Base-by-base conservation (phyloP, 805 yeast species). In the Osmozyma mogii region DNA sequence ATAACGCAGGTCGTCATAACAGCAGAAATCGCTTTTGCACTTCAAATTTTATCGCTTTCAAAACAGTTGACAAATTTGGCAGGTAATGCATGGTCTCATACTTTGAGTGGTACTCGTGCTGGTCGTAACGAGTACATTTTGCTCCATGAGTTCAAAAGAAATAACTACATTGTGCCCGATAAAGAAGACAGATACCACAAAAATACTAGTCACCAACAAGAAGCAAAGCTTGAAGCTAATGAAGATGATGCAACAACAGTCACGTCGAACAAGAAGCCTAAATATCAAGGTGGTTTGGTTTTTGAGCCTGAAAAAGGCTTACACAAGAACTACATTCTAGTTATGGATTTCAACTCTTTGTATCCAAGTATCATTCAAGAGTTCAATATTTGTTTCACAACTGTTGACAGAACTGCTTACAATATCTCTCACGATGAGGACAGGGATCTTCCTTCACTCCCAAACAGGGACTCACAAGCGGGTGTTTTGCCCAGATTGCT, bases 341-440 rank as follows among this genome's bases (percentile, higher is more conserved):
- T 92, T 14, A 88, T 92, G 97, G 98, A 92, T 61, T 92, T 92
- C 78, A 92, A 92, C 60, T 85, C 96, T 28, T 70, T 92, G 61
- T 92, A 92, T 51, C 98, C 98, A 7, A 84, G 95, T 38, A 89
- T 92, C 49, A 92, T 92, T 44, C 98, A 92, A 59, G 98, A 92
- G 56, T 92, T 72, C 56, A 92, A 92, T 52, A 92, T 92, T 42
- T 92, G 98, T 63, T 92, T 92, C 62, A 88, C 97, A 2, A 92
- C 98, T 0, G 94, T 92, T 14, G 81, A 79, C 15, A 68, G 96
- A 52, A 72, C 65, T 16, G 47, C 54, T n/a, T 63, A 51, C 36
- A 63, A 64, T 34, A 20, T 40, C 5, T 46, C 61, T 2, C 58
- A 61, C 19, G 62, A 60, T 15, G 74, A 65, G 34, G 87, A 79